phyloP scores from a whole-genome alignment of 768 basidiomycete genomes.

The Russula foetens region DNA sequence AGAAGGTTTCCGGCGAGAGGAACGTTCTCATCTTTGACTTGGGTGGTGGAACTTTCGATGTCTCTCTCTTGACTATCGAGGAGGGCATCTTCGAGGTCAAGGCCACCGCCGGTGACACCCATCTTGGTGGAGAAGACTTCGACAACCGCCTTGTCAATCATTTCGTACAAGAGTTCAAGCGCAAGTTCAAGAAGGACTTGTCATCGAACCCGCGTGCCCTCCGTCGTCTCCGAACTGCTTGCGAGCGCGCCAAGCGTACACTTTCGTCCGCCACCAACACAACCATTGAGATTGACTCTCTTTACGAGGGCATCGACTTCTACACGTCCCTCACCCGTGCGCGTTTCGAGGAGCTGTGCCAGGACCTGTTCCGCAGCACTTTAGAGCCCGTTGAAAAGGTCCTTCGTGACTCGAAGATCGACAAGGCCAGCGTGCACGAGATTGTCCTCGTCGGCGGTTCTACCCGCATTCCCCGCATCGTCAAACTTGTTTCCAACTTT shows the following conservation, averaged over 20 bases:
- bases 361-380: conserved; percentile 90
- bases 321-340: conserved; percentile 98
- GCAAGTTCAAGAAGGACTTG: conserved; percentile 95
- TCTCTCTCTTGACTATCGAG: conserved; percentile 91
- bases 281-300: conserved; percentile 96
- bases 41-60: conserved; percentile 97
- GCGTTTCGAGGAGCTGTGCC: conserved; percentile 93
- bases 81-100: conserved; percentile 98
- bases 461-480: conserved; percentile 95
- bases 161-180: conserved; percentile 95
- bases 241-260: conserved; percentile 97
- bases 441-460: conserved; percentile 98
- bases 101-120: conserved; percentile 97
- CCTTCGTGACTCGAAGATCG: conserved; percentile 95
- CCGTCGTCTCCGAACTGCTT: conserved; percentile 94
- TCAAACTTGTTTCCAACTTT: conserved; percentile 96
- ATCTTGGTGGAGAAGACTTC: conserved; percentile 97
- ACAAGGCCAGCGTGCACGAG: conserved; percentile 92
- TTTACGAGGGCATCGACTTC: conserved; percentile 97
- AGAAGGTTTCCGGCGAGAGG: conserved; percentile 82
- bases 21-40: conserved; percentile 99
- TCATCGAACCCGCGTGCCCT: conserved; percentile 91
- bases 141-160: conserved; percentile 97
- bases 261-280: conserved; percentile 96
- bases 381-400: conserved; percentile 97